Percentiles rank a stretch among this genome's conserved stretches.
These are phyloP conservation scores for Talaromyces sp. DNA, from an alignment of 2,329 filamentous ascomycete genomes.

Conservation along the genomic window DNA sequence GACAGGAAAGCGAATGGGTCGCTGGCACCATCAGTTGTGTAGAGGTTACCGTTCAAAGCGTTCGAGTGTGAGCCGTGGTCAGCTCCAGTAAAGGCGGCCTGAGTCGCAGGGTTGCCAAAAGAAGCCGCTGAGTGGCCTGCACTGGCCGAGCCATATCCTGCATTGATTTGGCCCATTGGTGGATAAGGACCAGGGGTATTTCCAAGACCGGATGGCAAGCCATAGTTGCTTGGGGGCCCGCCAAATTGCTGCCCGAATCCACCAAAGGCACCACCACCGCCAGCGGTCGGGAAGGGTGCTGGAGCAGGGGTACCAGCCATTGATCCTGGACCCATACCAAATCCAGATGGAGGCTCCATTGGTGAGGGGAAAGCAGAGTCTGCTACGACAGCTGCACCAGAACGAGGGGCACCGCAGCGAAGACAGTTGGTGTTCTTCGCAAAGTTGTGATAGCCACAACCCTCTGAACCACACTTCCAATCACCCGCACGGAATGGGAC, in stretches of 20 bases:
- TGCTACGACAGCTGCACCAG: slow-evolving; percentile 87
- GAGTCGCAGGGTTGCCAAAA: slow-evolving; percentile 89
- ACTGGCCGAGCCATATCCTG: slow-evolving; percentile 72
- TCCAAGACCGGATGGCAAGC: slow-evolving; percentile 78
- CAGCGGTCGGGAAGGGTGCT: slow-evolving; percentile 71
- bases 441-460: slow-evolving; percentile 98
- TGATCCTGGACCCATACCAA: slow-evolving; percentile 80
- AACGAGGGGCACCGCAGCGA: slow-evolving; percentile 90
- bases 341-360: slow-evolving; percentile 81
- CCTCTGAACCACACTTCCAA: slow-evolving; percentile 98
- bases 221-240: slow-evolving; percentile 77
- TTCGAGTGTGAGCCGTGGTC: slow-evolving; percentile 76
- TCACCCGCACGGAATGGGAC: slow-evolving; percentile 98
- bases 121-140: slow-evolving; percentile 78
- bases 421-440: slow-evolving; percentile 98
- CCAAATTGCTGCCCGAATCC: slow-evolving; percentile 76
- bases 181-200: slow-evolving; percentile 77
- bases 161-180: slow-evolving; percentile 64
- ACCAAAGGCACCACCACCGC: slow-evolving; percentile 65
- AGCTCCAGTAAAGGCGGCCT: slow-evolving; percentile 89
- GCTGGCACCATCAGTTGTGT: slow-evolving; percentile 51
- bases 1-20: slow-evolving; percentile 66
- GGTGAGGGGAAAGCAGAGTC: slow-evolving; percentile 88
- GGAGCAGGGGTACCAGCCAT: slow-evolving; percentile 80
- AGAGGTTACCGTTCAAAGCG: slow-evolving; percentile 71